Base-by-base conservation (phyloP, 305 asterid genomes). In the Fraxinus latifolia region DNA sequence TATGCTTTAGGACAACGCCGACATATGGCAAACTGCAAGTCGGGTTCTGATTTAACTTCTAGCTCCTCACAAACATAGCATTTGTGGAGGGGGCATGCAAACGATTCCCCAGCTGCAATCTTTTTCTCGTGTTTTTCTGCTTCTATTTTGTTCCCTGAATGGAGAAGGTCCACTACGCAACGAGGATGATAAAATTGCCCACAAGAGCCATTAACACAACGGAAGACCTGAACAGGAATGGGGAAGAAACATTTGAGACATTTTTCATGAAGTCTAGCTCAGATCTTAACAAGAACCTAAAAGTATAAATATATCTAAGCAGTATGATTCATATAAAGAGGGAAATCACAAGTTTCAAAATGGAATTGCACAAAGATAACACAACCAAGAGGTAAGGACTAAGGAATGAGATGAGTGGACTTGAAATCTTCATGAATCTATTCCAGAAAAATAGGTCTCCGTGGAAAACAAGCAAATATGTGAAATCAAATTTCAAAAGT, bases 1-100 rank as follows among this genome's bases (percentile, higher is more conserved):
- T 93, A 96, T 68, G 96, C 92, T 80, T 88, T 92, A n/a, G 99
- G 98, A 82, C 99, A 96, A 47, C 98, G 97, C 78, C 98, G 95
- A 82, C 99, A 96, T 50, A 94, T 86, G 19, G 98, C 98, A 89
- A 96, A 94, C 85, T 91, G 97, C 87, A 87, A 81, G n/a, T 89
- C 91, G 23, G 17, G 33, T 19, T 58, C 82, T 11, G 90, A 87
- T 83, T 90, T 90, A 84, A 86, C 90, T 90, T 93, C 99, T 80
- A 89, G 80, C 83, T 88, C 95, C 71, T 89, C 82, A 82, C 99
- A 96, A 65, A 81, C 90, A 76, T 79, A 80, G 81, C 97, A 93
- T 77, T 82, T 92, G 84, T 93, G 97, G 75, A 85, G 86, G 4
- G 97, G 97, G 84, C 97, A 93, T 33, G 92, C 88, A 89, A 93